Evolutionary conservation across 2,329 filamentous ascomycete genomes (phyloP), one percentile per base, ranked within the genome.

Genomic region (Hymenoscyphus repandus): DNA sequence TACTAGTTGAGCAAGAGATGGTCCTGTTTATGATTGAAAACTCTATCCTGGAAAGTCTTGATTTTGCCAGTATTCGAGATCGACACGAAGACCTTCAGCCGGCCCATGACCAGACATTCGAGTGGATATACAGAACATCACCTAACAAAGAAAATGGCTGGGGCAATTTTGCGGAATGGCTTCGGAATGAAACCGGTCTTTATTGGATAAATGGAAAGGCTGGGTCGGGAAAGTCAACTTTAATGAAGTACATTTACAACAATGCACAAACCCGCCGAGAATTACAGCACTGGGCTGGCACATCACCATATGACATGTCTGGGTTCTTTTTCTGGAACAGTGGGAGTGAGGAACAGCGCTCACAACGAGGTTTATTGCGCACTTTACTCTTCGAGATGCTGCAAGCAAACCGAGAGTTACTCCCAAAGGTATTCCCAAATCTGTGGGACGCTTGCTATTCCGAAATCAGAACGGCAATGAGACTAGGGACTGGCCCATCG

Each of bases 241-340:
- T 54, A 34, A 50, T 50, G 47, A 50, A 50, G 33, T 50, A 45
- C 41, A 18, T 50, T 17, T 50, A 43, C 40, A 41, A 51, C 11
- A 12, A 51, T 38, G 38, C 11, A 5, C 5, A 34, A 11, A 53
- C 53, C 1, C 20, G n/a, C 2, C 9, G 22, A 9, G 9, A 56
- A 67, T 9, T 53, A 47, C 5, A 40, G 2, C 17, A 22, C 1
- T 72, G 69, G 70, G 57, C 67, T 0, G 58, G 31, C 0, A 12
- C 32, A 7, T 37, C 33, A 5, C 9, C 38, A 20, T 27, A 53
- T 9, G 36, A 63, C 3, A 68, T 66, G 0, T 69, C 71, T 0
- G 68, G 66, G 0, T 75, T 70, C 58, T 75, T 74, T 57, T 74
- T 76, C 50, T 76, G 72, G 73, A 72, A 65, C 2, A 67, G 67